Evolutionary conservation across 139 green algal genomes (phyloP).

Genomic region (Auxenochlorella pyrenoidosa): DNA sequence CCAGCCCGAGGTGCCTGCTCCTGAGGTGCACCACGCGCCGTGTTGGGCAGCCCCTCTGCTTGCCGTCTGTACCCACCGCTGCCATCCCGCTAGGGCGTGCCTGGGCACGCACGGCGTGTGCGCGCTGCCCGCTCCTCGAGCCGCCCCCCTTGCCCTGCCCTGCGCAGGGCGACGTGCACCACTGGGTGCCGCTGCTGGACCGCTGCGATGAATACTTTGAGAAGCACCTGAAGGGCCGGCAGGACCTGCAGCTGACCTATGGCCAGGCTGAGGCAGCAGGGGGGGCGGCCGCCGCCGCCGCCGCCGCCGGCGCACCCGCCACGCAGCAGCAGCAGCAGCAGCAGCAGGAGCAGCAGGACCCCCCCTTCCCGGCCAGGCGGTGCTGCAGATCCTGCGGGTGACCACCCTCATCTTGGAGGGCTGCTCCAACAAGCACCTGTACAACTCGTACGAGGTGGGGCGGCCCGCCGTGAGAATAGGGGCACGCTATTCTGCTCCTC

Average conservation of each 20-base stretch:
- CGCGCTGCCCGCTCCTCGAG: no score
- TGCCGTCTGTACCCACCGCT: no score
- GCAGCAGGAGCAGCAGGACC: not conserved
- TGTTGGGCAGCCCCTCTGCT: no score
- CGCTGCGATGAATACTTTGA: slow-evolving; percentile 88
- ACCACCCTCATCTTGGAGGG: slow-evolving; percentile 88
- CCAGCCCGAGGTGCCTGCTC: not conserved
- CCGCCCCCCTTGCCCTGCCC: not conserved
- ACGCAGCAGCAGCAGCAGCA: not conserved
- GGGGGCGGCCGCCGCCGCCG: not conserved
- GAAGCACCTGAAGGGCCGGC: slow-evolving; percentile 57
- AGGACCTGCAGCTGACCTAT: slow-evolving; percentile 70
- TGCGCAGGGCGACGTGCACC: slow-evolving; percentile 87
- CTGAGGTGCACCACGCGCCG: no score
- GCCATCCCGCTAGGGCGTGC: no score
- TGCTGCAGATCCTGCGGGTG: slow-evolving; percentile 77
- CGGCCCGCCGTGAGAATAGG: not conserved
- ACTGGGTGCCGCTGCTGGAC: slow-evolving; percentile 92
- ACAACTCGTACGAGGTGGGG: slow-evolving; percentile 87
- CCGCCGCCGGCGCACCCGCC: not conserved
- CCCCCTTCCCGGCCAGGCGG: slow-evolving; percentile 65
- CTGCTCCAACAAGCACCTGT: slow-evolving; percentile 92
- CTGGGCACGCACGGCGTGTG: no score
- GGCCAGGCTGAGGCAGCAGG: not conserved
- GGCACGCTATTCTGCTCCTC: no score